Evolutionary conservation across 1,284 basidiomycete species (phyloP).

Genomic region (Coniophora puteana): DNA sequence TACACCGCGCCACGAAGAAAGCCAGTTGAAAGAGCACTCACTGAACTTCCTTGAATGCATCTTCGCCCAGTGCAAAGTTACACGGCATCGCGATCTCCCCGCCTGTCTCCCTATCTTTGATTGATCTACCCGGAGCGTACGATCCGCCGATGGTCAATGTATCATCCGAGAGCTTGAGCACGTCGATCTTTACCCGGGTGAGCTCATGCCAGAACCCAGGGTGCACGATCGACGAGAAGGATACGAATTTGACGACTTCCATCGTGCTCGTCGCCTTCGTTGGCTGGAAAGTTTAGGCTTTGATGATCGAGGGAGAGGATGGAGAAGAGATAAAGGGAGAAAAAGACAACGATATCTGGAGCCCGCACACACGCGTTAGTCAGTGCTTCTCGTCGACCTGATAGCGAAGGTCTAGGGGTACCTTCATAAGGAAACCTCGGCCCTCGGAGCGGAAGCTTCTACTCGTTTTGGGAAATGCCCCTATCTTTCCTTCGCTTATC

Average conservation of each 20-base stretch:
- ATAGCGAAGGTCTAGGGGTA: no score
- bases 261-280: slow-evolving; percentile 23
- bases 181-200: slow-evolving; percentile 87
- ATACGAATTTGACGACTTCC: slow-evolving; percentile 81
- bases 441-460: no score
- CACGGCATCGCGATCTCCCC: slow-evolving; percentile 59
- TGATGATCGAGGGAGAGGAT: no score
- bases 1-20: no score
- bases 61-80: slow-evolving; percentile 54
- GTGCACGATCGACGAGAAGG: slow-evolving; percentile 83
- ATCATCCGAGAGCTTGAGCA: slow-evolving; percentile 81
- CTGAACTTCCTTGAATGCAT: slow-evolving; percentile 48
- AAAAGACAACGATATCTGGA: no score
- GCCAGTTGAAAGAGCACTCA: no score
- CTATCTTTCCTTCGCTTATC: no score
- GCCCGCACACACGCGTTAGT: no score
- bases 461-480: no score
- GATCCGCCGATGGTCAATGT: slow-evolving; percentile 61
- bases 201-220: slow-evolving; percentile 94
- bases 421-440: no score
- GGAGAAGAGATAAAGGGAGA: no score
- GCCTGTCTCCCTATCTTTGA: slow-evolving; percentile 74
- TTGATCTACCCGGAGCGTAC: slow-evolving; percentile 69
- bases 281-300: neutral
- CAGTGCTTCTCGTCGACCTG: no score